phyloP scores from a whole-genome alignment of 768 basidiomycete genomes.

The Trametes punicea region DNA sequence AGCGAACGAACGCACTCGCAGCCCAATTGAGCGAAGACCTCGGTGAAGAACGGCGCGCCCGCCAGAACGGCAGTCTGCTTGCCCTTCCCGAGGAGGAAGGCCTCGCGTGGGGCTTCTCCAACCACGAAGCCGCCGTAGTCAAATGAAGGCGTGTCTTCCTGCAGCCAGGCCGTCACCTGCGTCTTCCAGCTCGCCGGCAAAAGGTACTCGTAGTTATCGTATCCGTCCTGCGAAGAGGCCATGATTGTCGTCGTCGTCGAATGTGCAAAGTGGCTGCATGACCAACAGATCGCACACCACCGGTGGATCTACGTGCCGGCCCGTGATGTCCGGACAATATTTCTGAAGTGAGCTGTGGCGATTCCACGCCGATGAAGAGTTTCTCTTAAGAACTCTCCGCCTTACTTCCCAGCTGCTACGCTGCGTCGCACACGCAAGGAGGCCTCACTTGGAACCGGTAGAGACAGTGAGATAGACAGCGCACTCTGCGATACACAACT shows the following conservation, averaged over 20 bases:
- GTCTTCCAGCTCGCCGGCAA: constrained; percentile 91
- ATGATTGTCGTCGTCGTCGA: constrained; percentile 8
- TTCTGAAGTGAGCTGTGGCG: no score
- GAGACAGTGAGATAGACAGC: neutral
- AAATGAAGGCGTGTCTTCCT: constrained; percentile 93
- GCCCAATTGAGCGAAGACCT: constrained; percentile 83
- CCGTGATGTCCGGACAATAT: no score
- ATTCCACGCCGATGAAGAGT: no score
- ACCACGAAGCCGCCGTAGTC: constrained; percentile 97
- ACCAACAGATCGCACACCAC: no score
- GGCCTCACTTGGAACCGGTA: no score
- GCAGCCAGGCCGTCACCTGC: constrained; percentile 78
- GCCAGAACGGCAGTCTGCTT: constrained; percentile 76
- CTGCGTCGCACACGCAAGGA: neutral
- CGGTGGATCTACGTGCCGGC: neutral
- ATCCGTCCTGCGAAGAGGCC: constrained; percentile 3
- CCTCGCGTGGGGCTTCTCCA: constrained; percentile 82
- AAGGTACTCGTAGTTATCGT: constrained; percentile 52
- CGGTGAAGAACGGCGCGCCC: constrained; percentile 92
- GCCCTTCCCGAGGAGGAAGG: constrained; percentile 89
- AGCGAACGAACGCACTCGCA: constrained; percentile 67
- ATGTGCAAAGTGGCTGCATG: neutral
- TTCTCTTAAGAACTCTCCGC: no score
- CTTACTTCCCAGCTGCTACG: no score
- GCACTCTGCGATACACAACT: neutral